phyloP scores from a whole-genome alignment of 306 rosid genomes.

The Lathyrus sativus region DNA sequence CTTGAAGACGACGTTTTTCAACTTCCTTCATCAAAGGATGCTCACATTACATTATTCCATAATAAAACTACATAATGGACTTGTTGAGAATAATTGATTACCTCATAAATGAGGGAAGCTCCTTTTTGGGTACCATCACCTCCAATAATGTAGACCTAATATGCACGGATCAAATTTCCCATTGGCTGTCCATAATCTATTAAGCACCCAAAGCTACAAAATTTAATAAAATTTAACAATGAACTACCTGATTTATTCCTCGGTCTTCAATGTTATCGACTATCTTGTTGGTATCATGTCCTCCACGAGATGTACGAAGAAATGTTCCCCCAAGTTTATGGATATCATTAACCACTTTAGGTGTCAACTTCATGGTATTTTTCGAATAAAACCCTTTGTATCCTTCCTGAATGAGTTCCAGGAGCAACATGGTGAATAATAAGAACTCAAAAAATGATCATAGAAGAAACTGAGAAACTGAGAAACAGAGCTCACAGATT shows the following conservation, averaged over 20 bases:
- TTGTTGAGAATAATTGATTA: slow-evolving; percentile 42
- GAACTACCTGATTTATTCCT: slow-evolving; percentile 84
- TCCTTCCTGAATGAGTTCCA: slow-evolving; percentile 70
- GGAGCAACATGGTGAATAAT: slow-evolving; percentile 24
- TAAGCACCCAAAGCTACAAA: slow-evolving; percentile 9
- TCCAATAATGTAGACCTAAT: slow-evolving; percentile 87
- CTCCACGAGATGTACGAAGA: slow-evolving; percentile 96
- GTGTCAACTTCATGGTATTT: slow-evolving; percentile 72
- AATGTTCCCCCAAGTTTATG: slow-evolving; percentile 92
- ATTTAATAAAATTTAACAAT: slow-evolving; percentile 28
- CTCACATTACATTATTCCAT: slow-evolving; percentile 39
- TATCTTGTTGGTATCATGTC: slow-evolving; percentile 92
- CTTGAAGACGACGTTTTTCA: slow-evolving; percentile 85
- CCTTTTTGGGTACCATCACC: slow-evolving; percentile 98
- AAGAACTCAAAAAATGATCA: slow-evolving; percentile 25
- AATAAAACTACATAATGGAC: slow-evolving; percentile 24
- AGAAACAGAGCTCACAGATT: neutral
- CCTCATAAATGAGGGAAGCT: slow-evolving; percentile 83
- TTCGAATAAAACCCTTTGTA: slow-evolving; percentile 88
- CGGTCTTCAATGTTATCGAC: slow-evolving; percentile 92
- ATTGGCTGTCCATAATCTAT: neutral
- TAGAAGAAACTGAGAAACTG: slow-evolving; percentile 29
- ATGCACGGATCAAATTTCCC: slow-evolving; percentile 36
- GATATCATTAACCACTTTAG: slow-evolving; percentile 79
- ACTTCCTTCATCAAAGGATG: slow-evolving; percentile 74